Evolutionary conservation across 139 green algal species (phyloP), one percentile per base, ranked within the genome.

Genomic region (Auxenochlorella protothecoides): DNA sequence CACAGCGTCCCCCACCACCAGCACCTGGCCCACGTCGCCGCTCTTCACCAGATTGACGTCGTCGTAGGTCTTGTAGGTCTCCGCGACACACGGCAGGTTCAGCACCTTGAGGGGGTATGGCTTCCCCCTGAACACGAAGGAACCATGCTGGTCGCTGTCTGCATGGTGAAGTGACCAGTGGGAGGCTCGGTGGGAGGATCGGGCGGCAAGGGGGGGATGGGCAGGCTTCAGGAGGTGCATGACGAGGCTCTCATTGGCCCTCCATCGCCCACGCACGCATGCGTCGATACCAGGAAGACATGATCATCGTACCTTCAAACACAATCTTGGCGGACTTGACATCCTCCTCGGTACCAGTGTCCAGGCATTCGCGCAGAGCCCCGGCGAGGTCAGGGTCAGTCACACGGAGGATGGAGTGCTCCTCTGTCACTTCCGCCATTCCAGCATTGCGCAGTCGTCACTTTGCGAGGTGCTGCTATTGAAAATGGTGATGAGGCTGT

Each of bases 41-140:
- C 78, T 87, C 71, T 97, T 97, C 13, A 97, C 88, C 55, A 96
- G 81, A 79, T 97, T 90, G n/a, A 85, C 78, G 57, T 97, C 91
- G 68, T 97, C 90, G 53, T 91, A 87, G 5, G 91, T 97, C 76
- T 97, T 97, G 84, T 90, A 97, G 16, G 82, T 86, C 76, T 97
- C 92, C 55, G 93, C 84, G 6, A 96, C 80, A 3, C 76, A 86
- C 5, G 92, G 92, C 16, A 97, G 80, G 72, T 94, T 84, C 44
- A 92, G 83, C 59, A 97, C 74, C 3, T 74, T 66, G 0, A 92
- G 79, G 0, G 77, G 76, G 69, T 89, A 87, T 11, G 59, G 5
- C 52, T 81, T 66, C 3, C 78, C 84, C n/a, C 85, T 82, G 53
- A 93, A 70, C 0, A 53, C 79, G 56, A 95, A 80, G 4, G 44